Evolutionary conservation across 805 yeast species (phyloP), one percentile per base, ranked within the genome.

Genomic region (Komagataella pseudopastoris): DNA sequence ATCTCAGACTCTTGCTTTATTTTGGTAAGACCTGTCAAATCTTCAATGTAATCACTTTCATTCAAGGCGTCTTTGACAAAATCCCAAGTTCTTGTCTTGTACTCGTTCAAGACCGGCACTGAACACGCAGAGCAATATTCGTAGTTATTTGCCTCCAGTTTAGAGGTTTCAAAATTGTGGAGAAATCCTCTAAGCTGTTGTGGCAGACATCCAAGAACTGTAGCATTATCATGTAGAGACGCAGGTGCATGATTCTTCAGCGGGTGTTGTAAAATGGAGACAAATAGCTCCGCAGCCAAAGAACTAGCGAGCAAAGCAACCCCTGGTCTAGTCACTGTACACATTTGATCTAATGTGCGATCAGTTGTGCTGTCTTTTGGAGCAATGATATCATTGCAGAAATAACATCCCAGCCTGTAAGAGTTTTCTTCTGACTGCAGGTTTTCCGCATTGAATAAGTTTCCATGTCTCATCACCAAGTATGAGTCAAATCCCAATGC

Each of bases 281-380:
- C 85, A 54, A 88, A 61, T 5, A 93, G 66, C 63, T 93, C 99
- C 1, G 87, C 95, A 0, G 95, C 95, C 44, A 83, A 68, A 0
- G 96, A 80, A 0, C 96, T 78, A 0, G 98, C 97, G 66, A 88
- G 69, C 59, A 85, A 69, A 0, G 99, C 96, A 1, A 85, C 90
- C 0, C 99, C 99, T 0, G 99, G 98, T 45, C 99, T 72, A 0
- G 99, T 93, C 1, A 93, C 99, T 0, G 99, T 93, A 62, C 99
- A 93, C 97, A 93, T 93, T 65, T 93, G 98, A 66, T 93, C 99
- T 52, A 93, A 69, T 0, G 97, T 86, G 50, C 96, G 73, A 60
- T 89, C 95, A 0, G 87, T 74, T n/a, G 88, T 67, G 53, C 95
- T 84, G 63, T 93, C 96, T 2, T 80, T 71, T 0, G 99, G 99